Percentiles rank a stretch among this genome's conserved stretches.
These are phyloP conservation scores for Lobosporangium transversale DNA, from an alignment of 192 early-diverging fungal species.

Conservation along the genomic window DNA sequence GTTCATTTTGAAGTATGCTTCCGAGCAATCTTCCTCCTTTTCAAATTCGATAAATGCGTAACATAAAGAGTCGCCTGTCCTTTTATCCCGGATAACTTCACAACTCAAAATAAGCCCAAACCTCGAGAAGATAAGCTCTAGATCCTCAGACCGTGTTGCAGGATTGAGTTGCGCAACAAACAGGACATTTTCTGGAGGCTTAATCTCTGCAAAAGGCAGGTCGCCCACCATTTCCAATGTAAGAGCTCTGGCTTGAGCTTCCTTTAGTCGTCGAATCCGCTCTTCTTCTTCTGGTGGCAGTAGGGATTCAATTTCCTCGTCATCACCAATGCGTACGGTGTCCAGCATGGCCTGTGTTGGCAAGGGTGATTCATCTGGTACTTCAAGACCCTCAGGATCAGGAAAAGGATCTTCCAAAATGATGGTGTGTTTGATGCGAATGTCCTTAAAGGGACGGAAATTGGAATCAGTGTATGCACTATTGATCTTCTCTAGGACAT, in stretches of 20 bases:
- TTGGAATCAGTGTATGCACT: slow-evolving; percentile 72
- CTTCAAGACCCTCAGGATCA: slow-evolving; percentile 75
- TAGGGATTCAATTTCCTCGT: slow-evolving; percentile 71
- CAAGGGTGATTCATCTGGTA: slow-evolving; percentile 77
- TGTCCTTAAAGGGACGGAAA: slow-evolving; percentile 83
- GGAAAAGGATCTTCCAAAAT: slow-evolving; percentile 93
- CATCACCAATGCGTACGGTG: slow-evolving; percentile 80
- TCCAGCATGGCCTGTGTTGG: slow-evolving; percentile 80
- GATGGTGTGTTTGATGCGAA: slow-evolving; percentile 91
- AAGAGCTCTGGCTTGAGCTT: slow-evolving; percentile 89
- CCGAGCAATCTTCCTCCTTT: slow-evolving; percentile 85
- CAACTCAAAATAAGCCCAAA: slow-evolving; percentile 92
- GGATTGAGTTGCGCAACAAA: slow-evolving; percentile 97
- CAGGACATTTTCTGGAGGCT: slow-evolving; percentile 95
- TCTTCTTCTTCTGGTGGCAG: slow-evolving; percentile 74
- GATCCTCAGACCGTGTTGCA: slow-evolving; percentile 87
- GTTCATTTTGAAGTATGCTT: slow-evolving; percentile 97
- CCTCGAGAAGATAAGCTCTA: slow-evolving; percentile 91
- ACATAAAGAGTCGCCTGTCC: slow-evolving; percentile 83
- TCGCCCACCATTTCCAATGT: slow-evolving; percentile 98
- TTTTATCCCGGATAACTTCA: slow-evolving; percentile 89
- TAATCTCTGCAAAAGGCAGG: slow-evolving; percentile 95
- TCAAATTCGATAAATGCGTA: slow-evolving; percentile 99
- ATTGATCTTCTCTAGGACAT: slow-evolving; percentile 85
- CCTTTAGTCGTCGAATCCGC: slow-evolving; percentile 66